Base-by-base conservation (phyloP, 1,284 basidiomycete genomes). In the Austroboletus olivaceoglutinosus region DNA sequence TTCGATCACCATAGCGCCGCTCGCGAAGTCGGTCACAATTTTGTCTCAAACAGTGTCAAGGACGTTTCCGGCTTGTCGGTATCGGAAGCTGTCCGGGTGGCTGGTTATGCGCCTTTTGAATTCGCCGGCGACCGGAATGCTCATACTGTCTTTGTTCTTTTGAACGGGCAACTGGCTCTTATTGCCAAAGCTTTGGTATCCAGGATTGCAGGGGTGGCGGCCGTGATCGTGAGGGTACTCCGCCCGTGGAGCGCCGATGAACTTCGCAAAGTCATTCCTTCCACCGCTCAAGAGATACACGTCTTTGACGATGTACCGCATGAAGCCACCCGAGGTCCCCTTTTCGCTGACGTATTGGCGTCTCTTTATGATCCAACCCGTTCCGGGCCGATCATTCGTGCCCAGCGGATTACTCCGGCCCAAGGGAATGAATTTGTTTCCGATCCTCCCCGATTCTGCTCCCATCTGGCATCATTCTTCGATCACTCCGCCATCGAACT, bases 301-400 rank as follows among this genome's bases (percentile, higher is more conserved):
- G 85, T 91, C 52, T 70, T 91, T 34, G 90, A 91, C 53, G 89
- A 91, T 52, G 85, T 89, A 13, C 79, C 82, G 1, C 78, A 81
- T 46, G 72, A 79, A 36, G 75, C 77, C 16, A 76, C 78, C 2
- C 83, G 84, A 55, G 87, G 87, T 1, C 70, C 71, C 11, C 74
- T 93, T n/a, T 88, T 83, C 60, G 70, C 77, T n/a, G 85, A 90
- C 53, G 85, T 91, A 25, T 82, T 91, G 57, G 71, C 81, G 29
- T 73, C 83, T 15, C 69, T 89, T 9, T 71, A 87, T 42, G 69
- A 75, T 36, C 67, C 64, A 25, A 68, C 70, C 15, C 57, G 67
- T 16, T 59, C 64, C 29, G 67, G 71, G 9, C 74, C 78, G 18
- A 61, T 71, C 31, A 75, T 91, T 44, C 80, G 79, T 51, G 67